These are phyloP conservation scores for Antitrichia curtipendula DNA, from an alignment of 225 moss, liverwort and hornwort genomes.

Conservation along the genomic window DNA sequence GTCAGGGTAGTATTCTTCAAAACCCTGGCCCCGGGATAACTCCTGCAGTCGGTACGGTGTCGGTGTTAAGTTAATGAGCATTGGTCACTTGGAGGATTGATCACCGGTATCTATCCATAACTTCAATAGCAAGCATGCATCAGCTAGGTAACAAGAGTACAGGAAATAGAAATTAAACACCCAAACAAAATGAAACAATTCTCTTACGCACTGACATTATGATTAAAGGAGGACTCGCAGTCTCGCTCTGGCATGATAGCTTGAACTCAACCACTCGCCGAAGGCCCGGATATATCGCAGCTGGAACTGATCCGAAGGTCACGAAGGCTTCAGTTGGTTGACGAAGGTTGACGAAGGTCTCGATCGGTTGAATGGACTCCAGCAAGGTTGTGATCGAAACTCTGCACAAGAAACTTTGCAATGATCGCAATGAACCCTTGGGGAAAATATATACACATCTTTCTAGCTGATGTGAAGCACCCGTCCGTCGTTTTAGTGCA, in stretches of 20 bases:
- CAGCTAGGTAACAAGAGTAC: not conserved
- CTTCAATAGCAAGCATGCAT: not conserved
- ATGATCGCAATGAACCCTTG: not conserved
- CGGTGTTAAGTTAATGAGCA: not conserved
- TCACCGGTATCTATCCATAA: not conserved
- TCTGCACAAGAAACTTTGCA: not conserved
- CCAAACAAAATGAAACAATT: not conserved
- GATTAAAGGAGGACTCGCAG: too few relatives aligned
- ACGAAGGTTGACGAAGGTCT: not conserved
- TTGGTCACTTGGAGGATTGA: not conserved
- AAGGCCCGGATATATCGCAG: too few relatives aligned
- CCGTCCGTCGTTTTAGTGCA: not conserved
- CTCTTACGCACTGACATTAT: not conserved
- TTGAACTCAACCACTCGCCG: not conserved
- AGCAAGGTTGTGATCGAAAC: not conserved
- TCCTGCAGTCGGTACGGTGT: not conserved
- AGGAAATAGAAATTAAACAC: not conserved
- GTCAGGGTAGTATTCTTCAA: not conserved
- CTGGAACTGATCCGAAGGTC: not conserved
- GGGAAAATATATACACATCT: not conserved
- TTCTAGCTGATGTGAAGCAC: not conserved
- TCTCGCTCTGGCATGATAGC: not conserved
- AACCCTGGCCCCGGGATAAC: accelerated
- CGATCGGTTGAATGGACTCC: not conserved
- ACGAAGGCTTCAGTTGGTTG: not conserved